These are phyloP conservation scores for Penicillium occitanis DNA, from an alignment of 2,329 filamentous ascomycete genomes.

Conservation along the genomic window DNA sequence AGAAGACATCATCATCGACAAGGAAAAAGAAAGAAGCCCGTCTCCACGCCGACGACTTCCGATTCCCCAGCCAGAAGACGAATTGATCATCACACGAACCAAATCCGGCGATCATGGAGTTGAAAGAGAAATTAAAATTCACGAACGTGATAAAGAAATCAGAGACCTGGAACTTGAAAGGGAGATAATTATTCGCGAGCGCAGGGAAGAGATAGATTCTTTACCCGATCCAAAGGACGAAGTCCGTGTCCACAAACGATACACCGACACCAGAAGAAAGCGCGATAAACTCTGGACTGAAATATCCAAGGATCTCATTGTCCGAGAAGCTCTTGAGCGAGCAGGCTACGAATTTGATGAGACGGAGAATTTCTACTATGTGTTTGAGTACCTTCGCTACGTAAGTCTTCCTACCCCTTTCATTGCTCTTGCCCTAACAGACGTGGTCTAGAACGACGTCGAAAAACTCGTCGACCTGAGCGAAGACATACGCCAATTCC, in stretches of 20 bases:
- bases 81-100: constrained; percentile 26
- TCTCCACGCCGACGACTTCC: constrained; percentile 31
- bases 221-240: constrained; percentile 56
- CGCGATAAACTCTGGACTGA: constrained; percentile 84
- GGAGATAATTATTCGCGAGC: constrained; percentile 14
- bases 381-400: constrained; percentile 85
- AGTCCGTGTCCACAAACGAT: constrained; percentile 47
- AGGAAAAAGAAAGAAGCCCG: constrained; percentile 42
- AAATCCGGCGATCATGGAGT: constrained; percentile 31
- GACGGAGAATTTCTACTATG: constrained; percentile 84
- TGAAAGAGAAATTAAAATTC: constrained; percentile 12
- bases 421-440: not conserved
- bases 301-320: constrained; percentile 88
- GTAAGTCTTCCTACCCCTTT: constrained; percentile 56
- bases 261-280: constrained; percentile 38
- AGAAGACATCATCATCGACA: constrained; percentile 64
- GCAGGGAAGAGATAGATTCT: constrained; percentile 49
- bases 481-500: constrained; percentile 72
- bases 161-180: constrained; percentile 23
- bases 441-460: constrained; percentile 72
- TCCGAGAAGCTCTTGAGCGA: constrained; percentile 80
- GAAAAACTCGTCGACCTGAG: constrained; percentile 78
- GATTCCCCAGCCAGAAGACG: constrained; percentile 23
- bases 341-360: constrained; percentile 88
- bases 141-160: constrained; percentile 27